Percentiles rank a stretch among this genome's conserved stretches.
Evolutionary conservation across 2,329 filamentous ascomycete genomes (phyloP).

Genomic region (Trichophaea hybrida): DNA sequence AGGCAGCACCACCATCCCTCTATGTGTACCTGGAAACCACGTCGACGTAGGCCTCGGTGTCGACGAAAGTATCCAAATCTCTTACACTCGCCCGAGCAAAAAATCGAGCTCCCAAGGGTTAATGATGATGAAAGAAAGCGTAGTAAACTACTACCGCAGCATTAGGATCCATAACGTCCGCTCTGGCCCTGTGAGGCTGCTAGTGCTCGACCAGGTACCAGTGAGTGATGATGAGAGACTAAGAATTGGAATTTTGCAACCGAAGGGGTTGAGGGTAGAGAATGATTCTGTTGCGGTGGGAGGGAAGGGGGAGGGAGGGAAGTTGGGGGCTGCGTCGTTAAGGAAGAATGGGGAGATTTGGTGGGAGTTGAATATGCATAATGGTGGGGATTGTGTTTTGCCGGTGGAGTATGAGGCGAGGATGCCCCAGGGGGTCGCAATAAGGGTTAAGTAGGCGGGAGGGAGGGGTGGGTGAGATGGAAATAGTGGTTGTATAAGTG

Average conservation of each 20-base stretch:
- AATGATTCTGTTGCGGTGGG: slow-evolving; percentile 33
- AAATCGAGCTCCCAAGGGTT: slow-evolving; percentile 14
- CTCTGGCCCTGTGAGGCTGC: slow-evolving; percentile 33
- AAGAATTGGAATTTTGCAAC: slow-evolving; percentile 38
- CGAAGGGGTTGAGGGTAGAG: slow-evolving; percentile 36
- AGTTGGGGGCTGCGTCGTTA: slow-evolving; percentile 28
- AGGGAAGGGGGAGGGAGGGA: slow-evolving; percentile 9
- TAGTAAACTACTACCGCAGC: slow-evolving; percentile 21
- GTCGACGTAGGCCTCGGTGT: slow-evolving; percentile 45
- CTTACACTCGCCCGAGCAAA: slow-evolving; percentile 41
- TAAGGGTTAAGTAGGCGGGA: slow-evolving; percentile 22
- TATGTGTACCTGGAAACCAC: slow-evolving; percentile 41
- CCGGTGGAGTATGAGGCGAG: slow-evolving; percentile 47
- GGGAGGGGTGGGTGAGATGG: not conserved
- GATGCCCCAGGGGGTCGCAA: slow-evolving; percentile 39
- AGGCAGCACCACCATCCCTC: slow-evolving; percentile 42
- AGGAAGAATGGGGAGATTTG: slow-evolving; percentile 44
- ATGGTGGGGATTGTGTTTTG: slow-evolving; percentile 44
- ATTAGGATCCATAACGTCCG: slow-evolving; percentile 23
- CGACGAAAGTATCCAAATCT: slow-evolving; percentile 43
- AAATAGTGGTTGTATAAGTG: not conserved
- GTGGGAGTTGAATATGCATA: slow-evolving; percentile 46
- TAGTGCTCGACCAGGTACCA: slow-evolving; percentile 47
- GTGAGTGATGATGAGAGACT: slow-evolving; percentile 47
- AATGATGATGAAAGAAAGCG: slow-evolving; percentile 21